phyloP scores from a whole-genome alignment of 2,329 filamentous ascomycete genomes.

The Fusarium nanum region DNA sequence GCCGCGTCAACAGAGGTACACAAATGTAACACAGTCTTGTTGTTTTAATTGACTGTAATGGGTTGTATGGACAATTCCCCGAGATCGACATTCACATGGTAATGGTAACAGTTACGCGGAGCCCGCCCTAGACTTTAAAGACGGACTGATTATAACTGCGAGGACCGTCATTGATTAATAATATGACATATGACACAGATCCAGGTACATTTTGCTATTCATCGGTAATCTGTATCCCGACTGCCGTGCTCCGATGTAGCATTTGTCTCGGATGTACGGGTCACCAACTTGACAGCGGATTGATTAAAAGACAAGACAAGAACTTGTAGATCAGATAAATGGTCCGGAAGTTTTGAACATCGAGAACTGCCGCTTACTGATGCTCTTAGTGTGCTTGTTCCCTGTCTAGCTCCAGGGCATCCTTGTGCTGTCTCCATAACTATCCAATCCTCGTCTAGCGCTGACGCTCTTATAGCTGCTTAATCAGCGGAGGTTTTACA shows the following conservation, averaged over 20 bases:
- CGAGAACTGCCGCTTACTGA: conserved; percentile 10
- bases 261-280: background rate
- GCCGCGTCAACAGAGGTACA: background rate
- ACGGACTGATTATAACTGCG: background rate
- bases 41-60: background rate
- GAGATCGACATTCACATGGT: background rate
- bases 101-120: background rate
- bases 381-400: accelerated
- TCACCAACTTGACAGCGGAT: background rate
- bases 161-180: background rate
- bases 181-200: background rate
- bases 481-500: conserved; percentile 27
- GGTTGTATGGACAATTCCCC: background rate
- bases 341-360: conserved; percentile 4
- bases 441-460: background rate
- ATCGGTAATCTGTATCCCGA: background rate
- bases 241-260: background rate
- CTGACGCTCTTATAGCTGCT: background rate
- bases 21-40: background rate
- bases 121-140: background rate
- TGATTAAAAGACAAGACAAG: background rate
- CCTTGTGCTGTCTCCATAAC: background rate
- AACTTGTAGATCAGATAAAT: conserved; percentile 1
- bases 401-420: background rate
- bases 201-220: background rate